Evolutionary conservation across 306 rosid species (phyloP).

Genomic region (Vicia faba): DNA sequence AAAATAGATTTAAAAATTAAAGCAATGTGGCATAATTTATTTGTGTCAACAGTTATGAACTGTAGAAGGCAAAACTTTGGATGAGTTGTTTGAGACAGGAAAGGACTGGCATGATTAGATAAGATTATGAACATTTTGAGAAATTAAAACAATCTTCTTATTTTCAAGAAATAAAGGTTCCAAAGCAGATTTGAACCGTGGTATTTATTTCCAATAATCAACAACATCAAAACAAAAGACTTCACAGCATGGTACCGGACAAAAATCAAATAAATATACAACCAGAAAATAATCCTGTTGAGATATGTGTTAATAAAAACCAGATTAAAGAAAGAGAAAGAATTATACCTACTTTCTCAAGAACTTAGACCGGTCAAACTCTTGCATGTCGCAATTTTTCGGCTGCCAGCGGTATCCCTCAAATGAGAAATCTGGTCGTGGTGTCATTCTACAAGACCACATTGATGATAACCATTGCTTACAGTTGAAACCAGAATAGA

Average conservation of each 20-base stretch:
- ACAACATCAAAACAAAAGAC: conserved; percentile 2
- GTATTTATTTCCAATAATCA: neutral
- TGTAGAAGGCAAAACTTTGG: neutral
- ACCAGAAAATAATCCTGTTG: conserved; percentile 5
- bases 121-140: neutral
- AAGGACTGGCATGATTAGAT: neutral
- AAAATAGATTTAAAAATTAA: conserved; percentile 11
- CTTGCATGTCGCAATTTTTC: conserved; percentile 67
- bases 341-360: conserved; percentile 68
- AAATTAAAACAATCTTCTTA: neutral
- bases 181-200: neutral
- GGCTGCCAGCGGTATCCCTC: conserved; percentile 92
- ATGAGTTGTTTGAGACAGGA: neutral
- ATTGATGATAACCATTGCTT: conserved; percentile 82
- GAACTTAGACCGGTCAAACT: conserved; percentile 67
- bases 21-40: neutral
- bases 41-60: neutral
- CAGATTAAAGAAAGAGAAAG: conserved; percentile 28
- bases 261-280: conserved; percentile 29
- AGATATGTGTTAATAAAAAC: conserved; percentile 25
- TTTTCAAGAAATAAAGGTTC: conserved; percentile 6
- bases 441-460: conserved; percentile 93
- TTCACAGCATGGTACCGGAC: neutral
- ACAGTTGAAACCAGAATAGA: conserved; percentile 81
- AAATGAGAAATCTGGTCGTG: conserved; percentile 71